Evolutionary conservation across 805 yeast species (phyloP).

Genomic region (Cyberlindnera bimundalis): DNA sequence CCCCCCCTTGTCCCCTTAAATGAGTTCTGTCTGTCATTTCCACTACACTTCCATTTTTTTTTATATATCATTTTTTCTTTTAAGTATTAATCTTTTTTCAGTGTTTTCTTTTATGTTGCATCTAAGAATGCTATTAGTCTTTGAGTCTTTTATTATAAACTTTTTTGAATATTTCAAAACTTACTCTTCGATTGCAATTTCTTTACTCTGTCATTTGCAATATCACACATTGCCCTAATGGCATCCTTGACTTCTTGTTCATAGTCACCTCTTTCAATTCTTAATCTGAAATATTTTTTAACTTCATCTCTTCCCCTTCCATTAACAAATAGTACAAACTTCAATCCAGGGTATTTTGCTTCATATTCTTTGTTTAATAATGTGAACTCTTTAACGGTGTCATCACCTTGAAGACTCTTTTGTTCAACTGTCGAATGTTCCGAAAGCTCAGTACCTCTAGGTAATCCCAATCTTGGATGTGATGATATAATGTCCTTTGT

Average conservation of each 20-base stretch:
- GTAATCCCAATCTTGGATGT: constrained; percentile 85
- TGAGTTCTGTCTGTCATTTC: background rate
- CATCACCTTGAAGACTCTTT: constrained; percentile 52
- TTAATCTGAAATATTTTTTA: constrained; percentile 54
- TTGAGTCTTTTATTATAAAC: background rate
- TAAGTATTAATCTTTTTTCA: constrained; percentile 2
- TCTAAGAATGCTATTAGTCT: too few relatives aligned
- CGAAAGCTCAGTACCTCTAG: constrained; percentile 46
- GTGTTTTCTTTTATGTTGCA: constrained; percentile 8
- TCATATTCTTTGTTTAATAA: constrained; percentile 64
- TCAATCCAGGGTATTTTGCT: constrained; percentile 58
- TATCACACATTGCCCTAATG: constrained; percentile 86
- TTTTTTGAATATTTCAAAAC: too few relatives aligned
- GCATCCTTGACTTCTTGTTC: constrained; percentile 60
- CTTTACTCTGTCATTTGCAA: constrained; percentile 73
- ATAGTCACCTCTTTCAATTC: constrained; percentile 57
- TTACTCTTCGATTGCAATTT: constrained; percentile 42
- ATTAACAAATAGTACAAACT: constrained; percentile 87
- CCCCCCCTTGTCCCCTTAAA: too few relatives aligned
- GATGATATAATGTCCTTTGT: constrained; percentile 66
- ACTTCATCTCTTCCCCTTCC: constrained; percentile 68
- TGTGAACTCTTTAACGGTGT: constrained; percentile 43
- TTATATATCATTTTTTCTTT: background rate
- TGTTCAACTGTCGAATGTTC: constrained; percentile 72
- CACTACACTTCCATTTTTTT: background rate